These are phyloP conservation scores for Chlamydomonas sp. DNA, from an alignment of 139 green algal species.

Conservation along the genomic window DNA sequence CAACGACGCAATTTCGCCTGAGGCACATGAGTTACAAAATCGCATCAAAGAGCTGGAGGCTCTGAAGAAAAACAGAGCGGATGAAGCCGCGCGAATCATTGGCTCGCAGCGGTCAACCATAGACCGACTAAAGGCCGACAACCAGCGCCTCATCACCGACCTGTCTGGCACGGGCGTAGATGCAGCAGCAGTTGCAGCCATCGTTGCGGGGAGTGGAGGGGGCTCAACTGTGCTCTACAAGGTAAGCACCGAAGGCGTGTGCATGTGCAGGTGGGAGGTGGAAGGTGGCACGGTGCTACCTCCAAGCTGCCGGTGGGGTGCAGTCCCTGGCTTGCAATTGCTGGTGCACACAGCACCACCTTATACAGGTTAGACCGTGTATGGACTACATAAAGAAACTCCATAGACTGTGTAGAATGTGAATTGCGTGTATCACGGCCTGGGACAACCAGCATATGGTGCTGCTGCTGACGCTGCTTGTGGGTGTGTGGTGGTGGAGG, in stretches of 20 bases:
- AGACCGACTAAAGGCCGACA: conserved; percentile 16
- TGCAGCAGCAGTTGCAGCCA: neutral
- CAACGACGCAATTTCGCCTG: too few relatives aligned
- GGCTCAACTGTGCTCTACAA: conserved; percentile 7
- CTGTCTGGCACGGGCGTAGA: conserved; percentile 1
- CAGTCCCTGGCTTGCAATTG: too few relatives aligned
- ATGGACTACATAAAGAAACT: too few relatives aligned
- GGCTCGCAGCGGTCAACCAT: conserved; percentile 32
- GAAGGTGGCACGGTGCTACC: too few relatives aligned
- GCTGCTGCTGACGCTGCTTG: too few relatives aligned
- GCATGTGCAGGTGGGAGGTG: neutral
- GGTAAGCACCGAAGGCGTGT: neutral
- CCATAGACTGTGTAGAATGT: too few relatives aligned
- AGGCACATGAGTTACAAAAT: conserved; percentile 24
- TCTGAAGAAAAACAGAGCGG: neutral
- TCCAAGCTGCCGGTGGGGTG: too few relatives aligned
- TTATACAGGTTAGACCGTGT: too few relatives aligned
- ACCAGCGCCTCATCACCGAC: conserved; percentile 8
- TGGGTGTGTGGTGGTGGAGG: too few relatives aligned
- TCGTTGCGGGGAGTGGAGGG: neutral
- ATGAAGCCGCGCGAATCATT: conserved; percentile 27
- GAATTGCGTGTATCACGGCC: too few relatives aligned
- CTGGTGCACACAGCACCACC: too few relatives aligned
- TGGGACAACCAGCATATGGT: too few relatives aligned
- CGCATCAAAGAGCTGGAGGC: conserved; percentile 22